Percentiles rank a stretch among this genome's conserved stretches.
Conservation (phyloP, 371 early-diverging fungal genomes). For the Apophysomyces ossiformis region DNA sequence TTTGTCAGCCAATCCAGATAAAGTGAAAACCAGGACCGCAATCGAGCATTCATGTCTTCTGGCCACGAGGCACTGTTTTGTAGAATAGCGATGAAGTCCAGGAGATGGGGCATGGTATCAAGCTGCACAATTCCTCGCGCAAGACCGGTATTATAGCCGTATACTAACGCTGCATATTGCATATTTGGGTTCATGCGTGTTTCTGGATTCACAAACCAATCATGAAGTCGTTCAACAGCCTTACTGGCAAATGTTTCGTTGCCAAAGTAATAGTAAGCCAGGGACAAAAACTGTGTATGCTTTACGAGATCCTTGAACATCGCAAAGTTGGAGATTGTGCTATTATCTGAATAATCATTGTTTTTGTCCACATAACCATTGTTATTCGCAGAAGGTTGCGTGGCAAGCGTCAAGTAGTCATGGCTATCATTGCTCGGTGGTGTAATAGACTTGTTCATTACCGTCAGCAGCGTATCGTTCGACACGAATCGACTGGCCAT, state of each 20-base stretch:
- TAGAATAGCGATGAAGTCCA: constrained; percentile 26
- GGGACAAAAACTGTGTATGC: constrained; percentile 48
- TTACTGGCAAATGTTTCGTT: constrained; percentile 50
- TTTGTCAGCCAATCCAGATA: constrained; percentile 54
- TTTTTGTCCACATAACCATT: constrained; percentile 55
- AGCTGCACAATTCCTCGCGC: constrained; percentile 55
- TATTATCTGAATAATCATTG: constrained; percentile 55
- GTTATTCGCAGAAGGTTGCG: constrained; percentile 57
- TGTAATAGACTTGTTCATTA: constrained; percentile 47
- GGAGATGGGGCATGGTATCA: constrained; percentile 39
- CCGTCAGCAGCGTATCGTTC: constrained; percentile 47
- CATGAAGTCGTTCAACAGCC: constrained; percentile 38
- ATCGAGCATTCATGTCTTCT: constrained; percentile 28
- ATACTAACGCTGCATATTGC: constrained; percentile 50
- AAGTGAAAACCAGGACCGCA: constrained; percentile 49
- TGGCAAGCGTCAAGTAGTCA: constrained; percentile 60
- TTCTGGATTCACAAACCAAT: constrained; percentile 57
- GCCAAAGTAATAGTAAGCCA: constrained; percentile 58
- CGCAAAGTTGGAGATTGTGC: constrained; percentile 44
- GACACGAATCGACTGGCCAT: constrained; percentile 25
- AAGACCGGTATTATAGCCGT: constrained; percentile 46
- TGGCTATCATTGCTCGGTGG: constrained; percentile 54
- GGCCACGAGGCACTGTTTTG: constrained; percentile 39
- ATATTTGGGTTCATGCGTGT: constrained; percentile 64
- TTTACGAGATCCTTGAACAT: constrained; percentile 44